Conservation (phyloP, 2,329 filamentous ascomycete species). For the Botrytis elliptica region DNA sequence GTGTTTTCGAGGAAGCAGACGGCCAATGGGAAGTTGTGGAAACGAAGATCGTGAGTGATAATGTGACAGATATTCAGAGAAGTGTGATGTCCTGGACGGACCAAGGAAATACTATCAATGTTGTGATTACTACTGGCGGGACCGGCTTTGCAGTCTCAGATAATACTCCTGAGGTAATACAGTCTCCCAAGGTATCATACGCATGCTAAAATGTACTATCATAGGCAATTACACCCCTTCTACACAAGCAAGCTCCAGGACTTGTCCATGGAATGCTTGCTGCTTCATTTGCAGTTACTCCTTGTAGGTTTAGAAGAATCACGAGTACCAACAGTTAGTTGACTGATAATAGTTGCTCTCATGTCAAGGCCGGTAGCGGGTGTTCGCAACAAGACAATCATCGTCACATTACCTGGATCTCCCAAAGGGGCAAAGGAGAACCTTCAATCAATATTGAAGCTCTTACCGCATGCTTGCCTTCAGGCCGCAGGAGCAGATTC, state of each 20-base stretch:
- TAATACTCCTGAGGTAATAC: slow-evolving; percentile 77
- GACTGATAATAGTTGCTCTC: slow-evolving; percentile 69
- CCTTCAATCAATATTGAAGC: slow-evolving; percentile 79
- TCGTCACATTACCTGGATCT: slow-evolving; percentile 88
- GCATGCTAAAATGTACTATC: slow-evolving; percentile 11
- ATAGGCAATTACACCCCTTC: slow-evolving; percentile 72
- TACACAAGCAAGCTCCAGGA: slow-evolving; percentile 84
- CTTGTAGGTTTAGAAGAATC: slow-evolving; percentile 60
- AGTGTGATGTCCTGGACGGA: slow-evolving; percentile 74
- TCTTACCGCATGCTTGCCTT: slow-evolving; percentile 91
- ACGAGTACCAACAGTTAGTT: slow-evolving; percentile 24
- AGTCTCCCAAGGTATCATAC: not conserved
- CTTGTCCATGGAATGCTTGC: slow-evolving; percentile 95
- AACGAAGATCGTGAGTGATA: slow-evolving; percentile 77
- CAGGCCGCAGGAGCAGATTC: slow-evolving; percentile 85
- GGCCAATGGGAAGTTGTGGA: slow-evolving; percentile 70
- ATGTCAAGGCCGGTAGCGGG: slow-evolving; percentile 95
- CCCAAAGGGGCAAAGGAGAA: slow-evolving; percentile 96
- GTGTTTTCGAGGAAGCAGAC: slow-evolving; percentile 67
- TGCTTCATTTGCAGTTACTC: slow-evolving; percentile 79
- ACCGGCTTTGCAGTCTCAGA: slow-evolving; percentile 89
- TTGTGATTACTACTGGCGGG: slow-evolving; percentile 86
- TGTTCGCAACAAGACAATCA: slow-evolving; percentile 74
- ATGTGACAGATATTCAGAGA: slow-evolving; percentile 69
- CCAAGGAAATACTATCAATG: slow-evolving; percentile 59